Base-by-base conservation (phyloP, 129 eudicot species). In the Logfia minima region DNA sequence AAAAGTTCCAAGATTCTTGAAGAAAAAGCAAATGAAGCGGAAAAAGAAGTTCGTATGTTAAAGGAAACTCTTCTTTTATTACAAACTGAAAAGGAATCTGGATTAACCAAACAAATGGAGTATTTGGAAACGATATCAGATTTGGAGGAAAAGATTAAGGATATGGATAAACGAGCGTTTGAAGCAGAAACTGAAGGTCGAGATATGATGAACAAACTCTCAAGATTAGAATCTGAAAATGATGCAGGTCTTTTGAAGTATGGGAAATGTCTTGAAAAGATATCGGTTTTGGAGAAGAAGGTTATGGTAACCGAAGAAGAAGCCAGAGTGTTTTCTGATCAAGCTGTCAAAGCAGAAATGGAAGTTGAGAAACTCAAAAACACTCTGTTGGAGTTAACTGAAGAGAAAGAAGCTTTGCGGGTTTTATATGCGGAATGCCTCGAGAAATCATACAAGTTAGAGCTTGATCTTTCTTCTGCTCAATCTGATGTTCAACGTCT, bases 21-120 rank as follows among this genome's bases (percentile, higher is more conserved):
- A 70, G 93, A 80, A 61, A 80, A 75, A 72, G 89, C 93, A 0
- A 75, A 76, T 35, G 82, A 82, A 78, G 90, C 89, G 3, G 86
- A 87, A 82, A 67, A 68, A 35, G 97, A 92, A 80, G 83, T 86
- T 59, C 76, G 64, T 56, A 69, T 59, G 34, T 76, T 95, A 80
- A 88, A 89, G 80, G 96, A 87, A 70, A 81, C 89, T 14, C 91
- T 89, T 24, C 9, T 71, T 19, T 75, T 81, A 37, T 71, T 89
- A 63, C 90, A 93, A 75, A 91, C 81, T 39, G 96, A 91, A 81
- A 87, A 83, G 81, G 89, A 89, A 61, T 79, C 84, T 26, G 82
- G 84, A 59, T 72, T 86, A 31, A 43, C 59, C 22, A 83, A 87
- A 72, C 84, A 79, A 55, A 70, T 80, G 88, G 85, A 84, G 77